Evolutionary conservation across 2,329 filamentous ascomycete species (phyloP).

Genomic region (Stylonectria norvegica): DNA sequence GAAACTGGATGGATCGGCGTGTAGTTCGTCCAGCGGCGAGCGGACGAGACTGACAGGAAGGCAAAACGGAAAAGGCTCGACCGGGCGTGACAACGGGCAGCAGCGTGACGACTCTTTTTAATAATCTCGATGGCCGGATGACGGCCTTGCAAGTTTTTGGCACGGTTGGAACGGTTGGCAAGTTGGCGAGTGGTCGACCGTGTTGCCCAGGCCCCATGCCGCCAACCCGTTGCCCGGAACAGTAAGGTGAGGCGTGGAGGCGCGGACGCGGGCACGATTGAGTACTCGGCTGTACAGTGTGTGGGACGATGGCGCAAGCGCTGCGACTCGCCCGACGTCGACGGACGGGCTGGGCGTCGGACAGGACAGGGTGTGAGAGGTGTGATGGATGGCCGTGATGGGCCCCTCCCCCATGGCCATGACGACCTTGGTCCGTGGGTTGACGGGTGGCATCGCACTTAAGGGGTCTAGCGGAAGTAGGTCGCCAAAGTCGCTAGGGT

Average conservation of each 20-base stretch:
- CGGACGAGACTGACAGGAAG: too few relatives aligned
- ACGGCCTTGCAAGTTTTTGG: constrained; percentile 5
- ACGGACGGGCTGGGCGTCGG: constrained; percentile 23
- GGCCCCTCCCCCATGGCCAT: too few relatives aligned
- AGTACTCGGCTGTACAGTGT: constrained; percentile 30
- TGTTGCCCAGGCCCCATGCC: constrained; percentile 4
- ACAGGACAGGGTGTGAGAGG: too few relatives aligned
- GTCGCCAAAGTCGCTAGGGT: too few relatives aligned
- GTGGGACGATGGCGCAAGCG: constrained; percentile 31
- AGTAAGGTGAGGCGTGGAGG: constrained; percentile 27
- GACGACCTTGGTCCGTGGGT: not conserved
- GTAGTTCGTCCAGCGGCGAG: too few relatives aligned
- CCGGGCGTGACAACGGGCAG: not conserved
- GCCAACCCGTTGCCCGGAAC: constrained; percentile 19
- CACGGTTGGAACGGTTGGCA: too few relatives aligned
- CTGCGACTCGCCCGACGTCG: constrained; percentile 6
- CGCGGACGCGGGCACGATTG: constrained; percentile 25
- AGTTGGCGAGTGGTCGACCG: too few relatives aligned
- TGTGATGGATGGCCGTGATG: too few relatives aligned
- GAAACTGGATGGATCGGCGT: too few relatives aligned
- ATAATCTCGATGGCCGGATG: constrained; percentile 11
- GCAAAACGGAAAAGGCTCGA: not conserved
- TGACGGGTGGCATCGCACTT: constrained; percentile 2
- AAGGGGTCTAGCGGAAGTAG: constrained; percentile 1
- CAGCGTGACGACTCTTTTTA: constrained; percentile 16